Evolutionary conservation across 2,329 filamentous ascomycete species (phyloP), one percentile per base, ranked within the genome.

Genomic region (Aspergillus unguis): DNA sequence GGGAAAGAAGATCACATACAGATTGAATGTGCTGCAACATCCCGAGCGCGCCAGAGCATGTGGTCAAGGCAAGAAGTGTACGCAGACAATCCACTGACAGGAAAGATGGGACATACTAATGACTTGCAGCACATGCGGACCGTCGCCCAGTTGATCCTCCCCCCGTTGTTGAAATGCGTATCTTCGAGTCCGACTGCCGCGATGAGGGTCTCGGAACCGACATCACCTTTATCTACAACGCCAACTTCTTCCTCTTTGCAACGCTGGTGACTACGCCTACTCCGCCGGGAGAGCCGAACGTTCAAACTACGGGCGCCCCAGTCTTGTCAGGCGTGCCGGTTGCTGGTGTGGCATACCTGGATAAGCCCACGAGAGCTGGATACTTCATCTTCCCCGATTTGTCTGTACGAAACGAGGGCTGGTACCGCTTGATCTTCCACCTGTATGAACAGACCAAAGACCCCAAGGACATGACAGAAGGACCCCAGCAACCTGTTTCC

Each of bases 341-440:
- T 10, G 94, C 92, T 17, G 94, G 92, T 53, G 95, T 96, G 82
- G 92, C 92, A 26, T 96, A 97, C 68, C 81, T 99, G 46, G 92
- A 97, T 69, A 87, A 92, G 41, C 94, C 94, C 1, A 74, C 71
- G 2, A 83, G 82, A 23, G 84, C 84, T 11, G 94, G 92, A 50
- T 99, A 97, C 72, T 99, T 99, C 73, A 89, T 99, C 71, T 99
- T 99, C 70, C 94, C 94, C 3, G 94, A 99, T 71, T 78, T 97
- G 28, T 96, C 92, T 0, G 92, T 99, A 44, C 86, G 94, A 52
- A 92, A 99, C 66, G 94, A 99, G 72, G 94, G 94, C 57, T 86
- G 87, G 61, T 99, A 96, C 71, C 82, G 87, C n/a, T 76, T 99
- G 50, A 88, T 85, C 57, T 97, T 99, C 74, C 92, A 90, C 64